Conservation (phyloP, 345 rosid genomes). For the Raphanus sativus region DNA sequence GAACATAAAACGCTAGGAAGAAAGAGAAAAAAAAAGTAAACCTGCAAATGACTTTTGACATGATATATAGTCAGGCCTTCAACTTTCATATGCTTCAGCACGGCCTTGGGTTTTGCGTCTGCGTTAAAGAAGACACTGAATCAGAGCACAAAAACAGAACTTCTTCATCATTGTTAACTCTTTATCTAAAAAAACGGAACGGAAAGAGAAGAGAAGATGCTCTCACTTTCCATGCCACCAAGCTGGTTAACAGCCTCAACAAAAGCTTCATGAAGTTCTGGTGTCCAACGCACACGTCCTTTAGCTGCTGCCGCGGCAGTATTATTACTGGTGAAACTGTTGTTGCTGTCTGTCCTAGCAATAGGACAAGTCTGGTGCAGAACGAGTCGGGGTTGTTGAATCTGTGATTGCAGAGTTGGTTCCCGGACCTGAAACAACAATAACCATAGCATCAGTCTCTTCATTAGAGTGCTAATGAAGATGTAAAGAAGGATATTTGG, state of each 20-base stretch:
- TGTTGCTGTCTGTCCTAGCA: conserved; percentile 35
- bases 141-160: conserved; percentile 34
- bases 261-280: conserved; percentile 86
- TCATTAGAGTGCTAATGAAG: background rate
- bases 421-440: conserved; percentile 48
- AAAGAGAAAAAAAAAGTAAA: conserved; percentile 11
- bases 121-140: conserved; percentile 27
- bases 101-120: conserved; percentile 97
- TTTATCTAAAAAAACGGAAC: background rate
- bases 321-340: conserved; percentile 28
- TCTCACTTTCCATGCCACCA: conserved; percentile 77
- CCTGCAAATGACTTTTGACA: conserved; percentile 96
- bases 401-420: conserved; percentile 37
- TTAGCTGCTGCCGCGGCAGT: conserved; percentile 56
- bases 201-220: conserved; percentile 13
- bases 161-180: background rate
- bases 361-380: conserved; percentile 54
- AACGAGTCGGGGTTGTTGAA: conserved; percentile 46
- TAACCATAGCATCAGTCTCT: background rate
- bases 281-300: conserved; percentile 95
- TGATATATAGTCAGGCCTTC: conserved; percentile 86
- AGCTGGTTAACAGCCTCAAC: conserved; percentile 85
- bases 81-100: conserved; percentile 84
- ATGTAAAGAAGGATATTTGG: background rate
- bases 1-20: background rate